These are phyloP conservation scores for Schoenoplectus tabernaemontani DNA, from an alignment of 202 grass and related monocot species.

Conservation along the genomic window DNA sequence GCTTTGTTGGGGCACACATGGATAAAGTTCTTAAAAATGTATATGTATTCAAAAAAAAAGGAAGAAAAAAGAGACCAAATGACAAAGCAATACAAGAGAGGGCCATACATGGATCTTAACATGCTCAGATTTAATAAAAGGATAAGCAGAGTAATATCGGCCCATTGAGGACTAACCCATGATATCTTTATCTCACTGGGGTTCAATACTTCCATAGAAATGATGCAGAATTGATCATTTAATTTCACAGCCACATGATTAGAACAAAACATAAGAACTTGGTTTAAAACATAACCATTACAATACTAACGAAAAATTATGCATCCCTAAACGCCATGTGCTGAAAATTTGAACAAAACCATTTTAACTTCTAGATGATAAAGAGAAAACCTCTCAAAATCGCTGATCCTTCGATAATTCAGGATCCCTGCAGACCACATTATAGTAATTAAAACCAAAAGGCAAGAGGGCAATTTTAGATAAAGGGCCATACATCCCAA, in stretches of 20 bases:
- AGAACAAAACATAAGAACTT: conserved; percentile 6
- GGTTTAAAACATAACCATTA: conserved; percentile 10
- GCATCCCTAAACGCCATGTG: not conserved
- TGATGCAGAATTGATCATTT: not conserved
- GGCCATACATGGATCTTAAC: not conserved
- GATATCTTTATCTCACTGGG: not conserved
- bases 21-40: not conserved
- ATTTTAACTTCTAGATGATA: conserved; percentile 9
- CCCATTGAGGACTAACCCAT: not conserved
- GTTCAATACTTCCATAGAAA: not conserved
- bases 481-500: too few species aligned
- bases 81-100: not conserved
- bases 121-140: not conserved
- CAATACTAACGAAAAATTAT: conserved; percentile 2
- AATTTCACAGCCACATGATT: not conserved
- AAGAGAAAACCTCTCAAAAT: conserved; percentile 22
- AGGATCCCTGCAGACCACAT: conserved; percentile 48
- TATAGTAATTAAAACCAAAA: conserved; percentile 18
- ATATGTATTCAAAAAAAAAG: not conserved
- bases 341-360: conserved; percentile 21
- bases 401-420: conserved; percentile 44
- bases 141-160: not conserved
- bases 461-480: not conserved
- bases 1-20: not conserved
- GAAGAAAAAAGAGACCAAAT: too few species aligned